phyloP scores from a whole-genome alignment of 768 basidiomycete species.

The Suillus hirtellus region DNA sequence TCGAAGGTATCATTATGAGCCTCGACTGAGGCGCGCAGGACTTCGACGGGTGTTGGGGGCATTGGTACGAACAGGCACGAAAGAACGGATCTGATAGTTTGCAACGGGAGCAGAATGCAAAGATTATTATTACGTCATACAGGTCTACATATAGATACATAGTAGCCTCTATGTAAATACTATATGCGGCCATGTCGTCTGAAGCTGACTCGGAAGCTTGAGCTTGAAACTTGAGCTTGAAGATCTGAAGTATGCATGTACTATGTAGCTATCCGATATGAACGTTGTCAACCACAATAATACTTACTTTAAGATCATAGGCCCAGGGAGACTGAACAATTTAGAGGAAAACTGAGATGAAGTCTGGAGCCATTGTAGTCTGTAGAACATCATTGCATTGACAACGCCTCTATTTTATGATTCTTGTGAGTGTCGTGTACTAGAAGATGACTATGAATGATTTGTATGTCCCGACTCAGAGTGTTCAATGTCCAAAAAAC shows the following conservation, averaged over 20 bases:
- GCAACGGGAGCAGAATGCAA: neutral
- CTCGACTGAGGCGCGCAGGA: conserved; percentile 67
- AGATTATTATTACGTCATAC: neutral
- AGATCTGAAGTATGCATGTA: too few species aligned
- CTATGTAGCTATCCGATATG: neutral
- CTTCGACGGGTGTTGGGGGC: conserved; percentile 45
- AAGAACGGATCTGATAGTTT: neutral
- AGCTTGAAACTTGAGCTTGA: neutral
- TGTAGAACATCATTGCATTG: neutral
- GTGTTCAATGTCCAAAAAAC: too few species aligned
- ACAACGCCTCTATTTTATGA: too few species aligned
- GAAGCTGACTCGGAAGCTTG: too few species aligned
- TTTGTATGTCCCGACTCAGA: too few species aligned
- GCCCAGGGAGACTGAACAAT: too few species aligned
- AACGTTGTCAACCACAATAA: neutral
- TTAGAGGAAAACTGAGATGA: too few species aligned
- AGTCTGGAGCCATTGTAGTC: too few species aligned
- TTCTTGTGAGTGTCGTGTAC: too few species aligned
- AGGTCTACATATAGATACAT: neutral
- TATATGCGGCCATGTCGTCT: too few species aligned
- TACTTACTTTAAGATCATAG: too few species aligned
- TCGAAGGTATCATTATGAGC: conserved; percentile 78
- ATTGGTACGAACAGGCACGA: conserved; percentile 28
- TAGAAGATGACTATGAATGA: too few species aligned
- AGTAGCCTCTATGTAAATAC: neutral